These are phyloP conservation scores for Cryptococcus amylolentus DNA, from an alignment of 1,284 basidiomycete species.

Conservation along the genomic window DNA sequence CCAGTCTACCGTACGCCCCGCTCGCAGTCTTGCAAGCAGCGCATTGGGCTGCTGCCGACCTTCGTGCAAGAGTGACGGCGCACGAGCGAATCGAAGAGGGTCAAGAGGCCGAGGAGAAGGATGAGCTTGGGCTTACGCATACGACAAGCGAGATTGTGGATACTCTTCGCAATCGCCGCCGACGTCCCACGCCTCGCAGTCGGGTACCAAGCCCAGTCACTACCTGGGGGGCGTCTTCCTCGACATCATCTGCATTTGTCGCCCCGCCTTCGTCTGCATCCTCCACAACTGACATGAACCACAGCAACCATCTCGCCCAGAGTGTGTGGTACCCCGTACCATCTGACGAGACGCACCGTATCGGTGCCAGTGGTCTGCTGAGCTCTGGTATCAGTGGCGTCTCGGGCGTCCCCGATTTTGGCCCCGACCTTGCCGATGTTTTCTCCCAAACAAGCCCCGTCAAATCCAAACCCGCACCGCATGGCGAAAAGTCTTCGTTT, in stretches of 20 bases:
- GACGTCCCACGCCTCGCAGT: slow-evolving; percentile 14
- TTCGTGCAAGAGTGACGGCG: slow-evolving; percentile 32
- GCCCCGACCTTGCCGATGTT: slow-evolving; percentile 45
- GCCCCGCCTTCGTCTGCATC: background rate
- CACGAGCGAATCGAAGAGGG: slow-evolving; percentile 10
- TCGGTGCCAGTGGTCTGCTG: slow-evolving; percentile 67
- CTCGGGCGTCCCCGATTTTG: slow-evolving; percentile 40
- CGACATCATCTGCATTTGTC: slow-evolving; percentile 12
- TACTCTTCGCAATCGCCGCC: slow-evolving; percentile 17
- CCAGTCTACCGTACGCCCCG: slow-evolving; percentile 65
- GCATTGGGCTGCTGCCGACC: slow-evolving; percentile 60
- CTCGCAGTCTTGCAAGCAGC: slow-evolving; percentile 66
- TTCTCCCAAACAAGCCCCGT: slow-evolving; percentile 32
- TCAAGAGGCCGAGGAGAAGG: slow-evolving; percentile 13
- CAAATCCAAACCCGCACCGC: slow-evolving; percentile 28
- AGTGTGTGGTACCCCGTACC: slow-evolving; percentile 66
- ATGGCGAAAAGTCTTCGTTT: slow-evolving; percentile 48
- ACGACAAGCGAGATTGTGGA: slow-evolving; percentile 30
- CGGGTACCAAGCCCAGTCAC: slow-evolving; percentile 15
- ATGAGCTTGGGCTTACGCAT: slow-evolving; percentile 41
- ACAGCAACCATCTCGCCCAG: slow-evolving; percentile 9
- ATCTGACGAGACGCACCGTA: slow-evolving; percentile 68
- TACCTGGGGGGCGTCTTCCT: slow-evolving; percentile 1
- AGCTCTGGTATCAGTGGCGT: background rate
- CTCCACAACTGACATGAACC: background rate